phyloP scores from a whole-genome alignment of 495 filamentous ascomycete species.

The Ascodesmis nigricans region DNA sequence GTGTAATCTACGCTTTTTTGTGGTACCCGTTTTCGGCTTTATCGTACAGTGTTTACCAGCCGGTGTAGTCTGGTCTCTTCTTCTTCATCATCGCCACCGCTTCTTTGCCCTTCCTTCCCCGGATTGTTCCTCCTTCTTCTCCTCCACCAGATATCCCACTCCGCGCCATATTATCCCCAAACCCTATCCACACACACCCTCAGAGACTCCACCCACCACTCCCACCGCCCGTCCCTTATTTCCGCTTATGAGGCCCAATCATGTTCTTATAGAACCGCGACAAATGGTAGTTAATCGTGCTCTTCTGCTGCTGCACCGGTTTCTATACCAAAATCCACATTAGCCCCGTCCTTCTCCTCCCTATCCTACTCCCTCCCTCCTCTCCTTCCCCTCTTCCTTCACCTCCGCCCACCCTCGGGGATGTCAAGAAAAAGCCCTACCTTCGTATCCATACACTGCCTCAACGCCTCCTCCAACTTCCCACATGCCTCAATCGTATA shows the following conservation, averaged over 20 bases:
- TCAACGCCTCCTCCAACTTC: conserved; percentile 57
- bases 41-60: too few species aligned
- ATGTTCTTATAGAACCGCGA: conserved; percentile 68
- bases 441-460: conserved; percentile 81
- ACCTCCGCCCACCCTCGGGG: too few species aligned
- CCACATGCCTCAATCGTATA: conserved; percentile 50
- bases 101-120: too few species aligned
- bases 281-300: conserved; percentile 89
- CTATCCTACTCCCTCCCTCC: background rate
- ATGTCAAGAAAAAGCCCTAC: conserved; percentile 31
- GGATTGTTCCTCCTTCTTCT: too few species aligned
- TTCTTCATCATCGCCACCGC: too few species aligned
- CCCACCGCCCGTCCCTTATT: conserved; percentile 23
- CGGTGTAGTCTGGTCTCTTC: too few species aligned
- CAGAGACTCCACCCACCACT: background rate
- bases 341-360: conserved; percentile 4
- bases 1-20: too few species aligned
- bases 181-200: too few species aligned
- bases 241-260: conserved; percentile 48
- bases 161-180: too few species aligned
- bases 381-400: background rate
- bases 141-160: too few species aligned
- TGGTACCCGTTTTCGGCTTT: too few species aligned
- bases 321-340: conserved; percentile 26
- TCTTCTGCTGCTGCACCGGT: conserved; percentile 43